Base-by-base conservation (phyloP, 768 basidiomycete species). In the Melanogaster broomeanus region DNA sequence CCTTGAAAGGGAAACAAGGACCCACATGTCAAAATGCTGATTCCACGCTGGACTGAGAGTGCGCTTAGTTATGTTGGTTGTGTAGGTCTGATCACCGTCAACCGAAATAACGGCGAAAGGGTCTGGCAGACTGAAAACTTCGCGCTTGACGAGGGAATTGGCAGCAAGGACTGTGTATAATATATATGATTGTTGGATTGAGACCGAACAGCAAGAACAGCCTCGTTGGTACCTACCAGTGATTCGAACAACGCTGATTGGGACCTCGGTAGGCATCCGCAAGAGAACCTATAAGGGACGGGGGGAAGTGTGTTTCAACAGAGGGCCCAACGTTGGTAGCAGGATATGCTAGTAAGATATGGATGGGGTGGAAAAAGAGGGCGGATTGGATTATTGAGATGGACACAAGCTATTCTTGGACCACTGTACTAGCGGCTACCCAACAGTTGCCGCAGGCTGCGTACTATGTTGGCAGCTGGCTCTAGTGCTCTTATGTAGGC, bases 81-180 rank as follows among this genome's bases (percentile, higher is more conserved):
- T 87, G 65, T 81, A 83, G 13, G 87, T 87, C 68, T 93, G 88
- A 60, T 90, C 85, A 42, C 84, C 87, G 63, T 93, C 92, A 53
- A 93, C 87, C 6, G 88, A 90, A 42, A 96, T 77, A 12, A 93
- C 88, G 7, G 89, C 92, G 64, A 93, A 93, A 4, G 93, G 93
- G 69, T 93, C 91, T 3, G 93, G 93, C 10, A 92, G 77, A 58
- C 87, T 77, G 64, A 92, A 82, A 7, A 92, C 72, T 60, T 91
- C 89, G 25, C 90, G 82, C 66, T 91, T 92, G 55, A 75, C 78
- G 24, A 93, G 79, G 33, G 82, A 81, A 57, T 77, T 83, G 35
- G 90, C 93, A 24, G 85, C 87, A 61, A 87, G 84, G 50, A 93
- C 90, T 92, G 60, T 27, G 31, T n/a, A 33, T n/a, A 37, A 42